Evolutionary conservation across 2,329 filamentous ascomycete species (phyloP).

Genomic region (Aspergillus neoniger): DNA sequence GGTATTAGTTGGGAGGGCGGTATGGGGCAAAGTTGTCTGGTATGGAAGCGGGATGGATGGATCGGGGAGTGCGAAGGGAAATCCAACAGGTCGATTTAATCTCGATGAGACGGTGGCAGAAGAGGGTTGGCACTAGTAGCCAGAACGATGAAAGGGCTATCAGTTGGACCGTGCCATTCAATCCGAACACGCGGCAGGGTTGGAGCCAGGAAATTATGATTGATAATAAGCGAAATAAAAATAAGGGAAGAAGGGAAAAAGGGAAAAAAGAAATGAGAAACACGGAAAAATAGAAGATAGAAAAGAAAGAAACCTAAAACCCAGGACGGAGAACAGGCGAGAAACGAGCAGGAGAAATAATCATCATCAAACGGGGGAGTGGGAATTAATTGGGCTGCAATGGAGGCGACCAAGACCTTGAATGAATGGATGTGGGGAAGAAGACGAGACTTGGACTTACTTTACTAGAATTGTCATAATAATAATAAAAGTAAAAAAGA

Average conservation of each 20-base stretch:
- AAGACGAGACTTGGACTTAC: not conserved
- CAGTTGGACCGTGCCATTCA: constrained; percentile 2
- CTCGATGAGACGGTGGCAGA: constrained; percentile 16
- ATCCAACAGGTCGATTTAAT: constrained; percentile 12
- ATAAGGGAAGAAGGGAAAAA: not conserved
- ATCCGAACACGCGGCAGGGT: constrained; percentile 3
- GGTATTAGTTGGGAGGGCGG: not conserved
- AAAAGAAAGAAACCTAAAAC: constrained; percentile 2
- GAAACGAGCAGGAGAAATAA: constrained; percentile 1
- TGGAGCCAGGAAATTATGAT: not conserved
- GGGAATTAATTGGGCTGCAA: constrained; percentile 24
- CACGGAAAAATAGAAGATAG: not conserved
- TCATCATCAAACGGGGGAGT: constrained; percentile 7
- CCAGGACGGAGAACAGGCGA: not conserved
- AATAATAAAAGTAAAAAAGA: not conserved
- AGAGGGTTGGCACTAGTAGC: constrained; percentile 6
- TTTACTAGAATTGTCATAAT: not conserved
- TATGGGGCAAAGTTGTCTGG: no score
- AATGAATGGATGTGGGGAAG: constrained; percentile 13
- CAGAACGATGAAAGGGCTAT: not conserved
- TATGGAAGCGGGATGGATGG: constrained; percentile 2
- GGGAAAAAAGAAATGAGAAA: not conserved
- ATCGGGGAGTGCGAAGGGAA: not conserved
- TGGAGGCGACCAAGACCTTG: constrained; percentile 12
- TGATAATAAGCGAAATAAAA: not conserved